Base-by-base conservation (phyloP, 345 rosid genomes). In the Anacardium occidentale region DNA sequence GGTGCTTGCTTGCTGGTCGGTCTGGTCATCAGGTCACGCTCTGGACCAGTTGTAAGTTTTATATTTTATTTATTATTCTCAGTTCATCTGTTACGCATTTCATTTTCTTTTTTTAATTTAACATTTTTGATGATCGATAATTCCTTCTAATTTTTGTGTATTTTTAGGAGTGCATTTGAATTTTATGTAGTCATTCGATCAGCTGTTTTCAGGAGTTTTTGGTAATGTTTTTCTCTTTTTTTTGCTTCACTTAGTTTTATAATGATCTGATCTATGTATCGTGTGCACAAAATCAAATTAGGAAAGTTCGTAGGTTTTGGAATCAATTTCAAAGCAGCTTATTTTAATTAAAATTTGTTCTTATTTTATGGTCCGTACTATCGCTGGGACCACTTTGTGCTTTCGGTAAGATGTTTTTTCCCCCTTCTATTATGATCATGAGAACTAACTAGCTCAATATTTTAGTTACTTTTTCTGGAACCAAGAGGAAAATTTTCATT, bases 151-250 rank as follows among this genome's bases (percentile, higher is more conserved):
- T 44, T 18, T 5, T 76, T 9, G 2, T 6, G 42, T 15, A 17
- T 45, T 74, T 52, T 64, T 26, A 55, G 72, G 53, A 65, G 56
- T 61, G 73, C 73, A 65, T 75, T 75, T 71, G 42, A 48, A 10
- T 26, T 34, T 17, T 51, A 18, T 61, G 53, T 26, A 45, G 64
- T 70, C 11, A 47, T 26, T 60, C 29, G 68, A 78, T 74, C 58
- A 59, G 56, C 40, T 73, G 18, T 69, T 66, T 29, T 59, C 57
- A 48, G 37, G 4, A 57, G 5, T 21, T 68, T 73, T 55, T 25
- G 20, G 29, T 53, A 29, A 4, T 42, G 70, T 70, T 61, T 2
- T 9, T 3, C 15, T 18, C 8, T 29, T 57, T 5, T 14, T 45
- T 63, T 53, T 22, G 10, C 56, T 56, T 61, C 10, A 18, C 20